Evolutionary conservation across 2,329 filamentous ascomycete genomes (phyloP).

Genomic region (Didymella pinodella): DNA sequence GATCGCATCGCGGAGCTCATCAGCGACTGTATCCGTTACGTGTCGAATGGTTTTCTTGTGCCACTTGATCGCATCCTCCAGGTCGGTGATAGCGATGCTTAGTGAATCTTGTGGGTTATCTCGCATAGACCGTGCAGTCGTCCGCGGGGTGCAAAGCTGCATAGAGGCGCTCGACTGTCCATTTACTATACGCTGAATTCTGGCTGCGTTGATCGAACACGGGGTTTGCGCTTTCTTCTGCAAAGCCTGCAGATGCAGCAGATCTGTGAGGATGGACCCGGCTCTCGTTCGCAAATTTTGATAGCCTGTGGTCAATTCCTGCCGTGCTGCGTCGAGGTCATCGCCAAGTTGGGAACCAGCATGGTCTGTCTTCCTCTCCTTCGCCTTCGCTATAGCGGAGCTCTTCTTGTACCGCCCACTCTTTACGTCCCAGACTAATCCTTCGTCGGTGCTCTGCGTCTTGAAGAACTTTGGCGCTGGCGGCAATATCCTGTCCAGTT

Average conservation of each 20-base stretch:
- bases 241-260: slow-evolving; percentile 38
- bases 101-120: slow-evolving; percentile 32
- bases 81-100: slow-evolving; percentile 32
- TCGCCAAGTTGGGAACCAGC: slow-evolving; percentile 18
- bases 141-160: slow-evolving; percentile 31
- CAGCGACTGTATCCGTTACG: slow-evolving; percentile 24
- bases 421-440: slow-evolving; percentile 24
- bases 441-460: neutral
- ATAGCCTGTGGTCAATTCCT: slow-evolving; percentile 39
- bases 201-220: slow-evolving; percentile 29
- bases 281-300: slow-evolving; percentile 35
- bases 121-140: slow-evolving; percentile 36
- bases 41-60: slow-evolving; percentile 28
- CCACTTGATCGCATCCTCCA: slow-evolving; percentile 39
- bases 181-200: slow-evolving; percentile 32
- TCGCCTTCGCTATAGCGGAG: neutral
- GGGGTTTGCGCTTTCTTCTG: slow-evolving; percentile 36
- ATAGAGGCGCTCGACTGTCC: slow-evolving; percentile 11
- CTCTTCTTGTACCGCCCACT: slow-evolving; percentile 23
- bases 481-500: slow-evolving; percentile 5
- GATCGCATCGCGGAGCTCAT: slow-evolving; percentile 37
- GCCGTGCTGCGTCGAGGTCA: slow-evolving; percentile 32
- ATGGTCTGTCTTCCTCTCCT: slow-evolving; percentile 9
- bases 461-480: neutral
- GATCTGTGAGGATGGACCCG: slow-evolving; percentile 30